These are phyloP conservation scores for Phytophthora foliorum DNA, from an alignment of 352 stramenopile species.

Conservation along the genomic window DNA sequence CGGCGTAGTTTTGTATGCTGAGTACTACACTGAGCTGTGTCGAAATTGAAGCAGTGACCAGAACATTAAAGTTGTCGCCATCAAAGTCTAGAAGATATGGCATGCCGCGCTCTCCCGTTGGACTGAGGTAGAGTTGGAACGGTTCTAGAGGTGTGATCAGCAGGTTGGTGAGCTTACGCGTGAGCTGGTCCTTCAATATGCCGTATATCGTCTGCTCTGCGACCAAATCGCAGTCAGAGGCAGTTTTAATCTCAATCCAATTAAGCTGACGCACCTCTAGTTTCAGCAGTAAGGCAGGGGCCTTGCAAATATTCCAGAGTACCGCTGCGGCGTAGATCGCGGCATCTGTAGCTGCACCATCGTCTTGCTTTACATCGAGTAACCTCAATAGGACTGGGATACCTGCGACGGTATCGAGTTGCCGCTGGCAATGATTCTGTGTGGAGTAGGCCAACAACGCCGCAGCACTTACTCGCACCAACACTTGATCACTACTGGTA, in stretches of 20 bases:
- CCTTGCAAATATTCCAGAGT: constrained; percentile 82
- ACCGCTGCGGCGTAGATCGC: constrained; percentile 56
- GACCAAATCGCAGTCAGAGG: constrained; percentile 8
- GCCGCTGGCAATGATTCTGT: constrained; percentile 76
- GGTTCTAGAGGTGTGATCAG: constrained; percentile 60
- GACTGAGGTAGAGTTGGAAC: constrained; percentile 50
- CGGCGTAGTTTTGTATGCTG: constrained; percentile 69
- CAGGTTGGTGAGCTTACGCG: constrained; percentile 59
- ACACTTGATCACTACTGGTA: constrained; percentile 28
- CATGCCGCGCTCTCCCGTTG: constrained; percentile 57
- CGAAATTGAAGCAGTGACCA: constrained; percentile 62
- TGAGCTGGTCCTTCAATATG: constrained; percentile 65
- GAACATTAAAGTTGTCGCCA: constrained; percentile 63
- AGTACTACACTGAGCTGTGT: constrained; percentile 59
- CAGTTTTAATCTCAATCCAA: not conserved
- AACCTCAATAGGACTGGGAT: constrained; percentile 58
- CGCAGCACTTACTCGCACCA: constrained; percentile 58
- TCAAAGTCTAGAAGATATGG: constrained; percentile 64
- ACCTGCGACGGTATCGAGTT: constrained; percentile 64
- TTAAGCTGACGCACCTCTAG: constrained; percentile 52
- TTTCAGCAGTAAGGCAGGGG: constrained; percentile 66
- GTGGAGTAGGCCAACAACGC: constrained; percentile 73
- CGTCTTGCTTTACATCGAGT: constrained; percentile 42
- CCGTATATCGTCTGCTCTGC: constrained; percentile 65
- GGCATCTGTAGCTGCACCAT: constrained; percentile 44